Conservation (phyloP, 768 basidiomycete genomes). For the Mycena galericulata region DNA sequence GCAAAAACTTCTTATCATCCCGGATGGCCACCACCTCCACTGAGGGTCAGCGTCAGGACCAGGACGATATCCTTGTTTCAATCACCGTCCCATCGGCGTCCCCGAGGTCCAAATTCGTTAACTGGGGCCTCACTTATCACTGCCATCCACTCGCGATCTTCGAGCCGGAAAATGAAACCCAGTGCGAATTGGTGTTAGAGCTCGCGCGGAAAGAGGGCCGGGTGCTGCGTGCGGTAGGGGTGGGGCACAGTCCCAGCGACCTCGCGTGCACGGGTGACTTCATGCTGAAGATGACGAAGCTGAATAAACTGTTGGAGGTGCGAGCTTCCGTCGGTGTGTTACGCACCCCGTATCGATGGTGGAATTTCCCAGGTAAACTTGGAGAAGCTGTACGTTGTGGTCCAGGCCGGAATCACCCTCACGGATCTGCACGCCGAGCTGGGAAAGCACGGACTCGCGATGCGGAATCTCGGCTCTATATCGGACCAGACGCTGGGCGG, state of each 20-base stretch:
- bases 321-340: too few relatives aligned
- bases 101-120: constrained; percentile 53
- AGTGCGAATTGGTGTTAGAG: constrained; percentile 83
- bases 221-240: constrained; percentile 84
- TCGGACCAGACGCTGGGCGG: constrained; percentile 96
- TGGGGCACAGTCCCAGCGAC: constrained; percentile 95
- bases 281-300: constrained; percentile 83
- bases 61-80: constrained; percentile 63
- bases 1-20: background rate
- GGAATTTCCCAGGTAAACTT: constrained; percentile 60
- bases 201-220: constrained; percentile 82
- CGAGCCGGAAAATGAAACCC: constrained; percentile 73
- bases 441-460: constrained; percentile 75
- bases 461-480: constrained; percentile 95
- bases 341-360: too few relatives aligned
- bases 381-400: constrained; percentile 74
- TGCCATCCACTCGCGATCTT: constrained; percentile 80
- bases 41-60: background rate
- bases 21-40: constrained; percentile 5
- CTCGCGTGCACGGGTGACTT: constrained; percentile 90
- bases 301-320: too few relatives aligned
- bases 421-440: constrained; percentile 79
- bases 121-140: constrained; percentile 89
- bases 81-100: constrained; percentile 62
- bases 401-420: constrained; percentile 85